A percentile compares a stretch with the other conserved stretches of the same genome.
These are phyloP conservation scores for Halenospora varia DNA, from an alignment of 495 filamentous ascomycete species.

Conservation along the genomic window DNA sequence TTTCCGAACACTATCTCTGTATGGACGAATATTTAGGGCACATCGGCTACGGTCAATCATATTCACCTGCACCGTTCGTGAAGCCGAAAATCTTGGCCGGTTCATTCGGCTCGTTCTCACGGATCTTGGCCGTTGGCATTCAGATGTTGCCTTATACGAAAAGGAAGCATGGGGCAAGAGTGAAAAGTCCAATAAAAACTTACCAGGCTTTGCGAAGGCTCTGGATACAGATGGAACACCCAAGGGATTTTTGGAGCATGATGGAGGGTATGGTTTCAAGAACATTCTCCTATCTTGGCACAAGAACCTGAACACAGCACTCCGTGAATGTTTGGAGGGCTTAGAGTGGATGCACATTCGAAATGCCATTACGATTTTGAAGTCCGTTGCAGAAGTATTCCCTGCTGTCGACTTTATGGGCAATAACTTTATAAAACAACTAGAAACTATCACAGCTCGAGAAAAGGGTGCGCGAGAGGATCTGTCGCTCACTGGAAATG, in stretches of 20 bases:
- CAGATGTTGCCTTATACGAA: slow-evolving; percentile 69
- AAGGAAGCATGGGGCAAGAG: slow-evolving; percentile 61
- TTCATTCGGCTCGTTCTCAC: slow-evolving; percentile 79
- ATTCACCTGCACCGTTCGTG: slow-evolving; percentile 80
- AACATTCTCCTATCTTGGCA: slow-evolving; percentile 89
- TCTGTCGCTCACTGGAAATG: slow-evolving; percentile 84
- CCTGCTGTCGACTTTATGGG: slow-evolving; percentile 88
- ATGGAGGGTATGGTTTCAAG: slow-evolving; percentile 62
- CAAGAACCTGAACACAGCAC: slow-evolving; percentile 63
- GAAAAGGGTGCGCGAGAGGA: slow-evolving; percentile 79
- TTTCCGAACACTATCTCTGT: slow-evolving; percentile 80
- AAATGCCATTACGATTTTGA: slow-evolving; percentile 90
- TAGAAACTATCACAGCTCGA: slow-evolving; percentile 70
- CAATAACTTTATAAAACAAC: slow-evolving; percentile 58
- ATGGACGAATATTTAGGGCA: slow-evolving; percentile 79
- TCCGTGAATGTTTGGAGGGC: slow-evolving; percentile 72
- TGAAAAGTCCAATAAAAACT: too few relatives aligned
- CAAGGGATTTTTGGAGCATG: slow-evolving; percentile 67
- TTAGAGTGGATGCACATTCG: slow-evolving; percentile 97
- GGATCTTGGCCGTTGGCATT: slow-evolving; percentile 81
- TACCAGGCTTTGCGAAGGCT: slow-evolving; percentile 54
- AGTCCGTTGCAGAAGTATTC: slow-evolving; percentile 72
- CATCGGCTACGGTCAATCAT: slow-evolving; percentile 75
- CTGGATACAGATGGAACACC: slow-evolving; percentile 62
- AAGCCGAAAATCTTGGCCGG: slow-evolving; percentile 84